A percentile compares a stretch with the other conserved stretches of the same genome.
phyloP scores from a whole-genome alignment of 139 green algal genomes.

The Diplosphaera chodatii region DNA sequence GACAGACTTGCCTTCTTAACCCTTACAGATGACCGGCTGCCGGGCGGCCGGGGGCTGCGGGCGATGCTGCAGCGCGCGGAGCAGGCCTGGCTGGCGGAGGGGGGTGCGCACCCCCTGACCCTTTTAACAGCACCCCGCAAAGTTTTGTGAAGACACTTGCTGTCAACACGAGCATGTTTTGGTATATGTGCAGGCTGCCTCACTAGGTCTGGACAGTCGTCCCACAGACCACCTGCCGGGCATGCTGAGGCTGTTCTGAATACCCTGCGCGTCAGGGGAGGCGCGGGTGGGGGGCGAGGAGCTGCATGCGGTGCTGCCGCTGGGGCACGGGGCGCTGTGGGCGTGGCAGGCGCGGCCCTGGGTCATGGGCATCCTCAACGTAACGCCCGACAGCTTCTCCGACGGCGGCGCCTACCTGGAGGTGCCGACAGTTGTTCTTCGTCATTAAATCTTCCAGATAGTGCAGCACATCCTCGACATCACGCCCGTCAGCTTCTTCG shows the following conservation, averaged over 20 bases:
- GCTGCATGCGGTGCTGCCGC: conserved; percentile 44
- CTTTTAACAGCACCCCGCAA: no score
- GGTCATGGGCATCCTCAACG: conserved; percentile 94
- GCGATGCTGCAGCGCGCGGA: background rate
- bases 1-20: no score
- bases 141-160: no score
- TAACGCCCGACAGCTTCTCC: conserved; percentile 94
- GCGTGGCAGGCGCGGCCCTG: conserved; percentile 24
- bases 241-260: background rate
- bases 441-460: no score
- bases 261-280: no score
- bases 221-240: no score
- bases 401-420: conserved; percentile 56
- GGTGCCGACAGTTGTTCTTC: no score
- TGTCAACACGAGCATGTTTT: no score
- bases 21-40: background rate
- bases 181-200: no score
- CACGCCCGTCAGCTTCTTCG: conserved; percentile 96
- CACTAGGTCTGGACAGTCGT: no score
- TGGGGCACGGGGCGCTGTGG: conserved; percentile 29
- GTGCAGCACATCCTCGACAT: conserved; percentile 89
- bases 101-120: no score
- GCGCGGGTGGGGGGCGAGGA: conserved; percentile 11
- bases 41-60: background rate
- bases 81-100: background rate